Base-by-base conservation (phyloP, 2,329 filamentous ascomycete species). In the Cercospora sp. region DNA sequence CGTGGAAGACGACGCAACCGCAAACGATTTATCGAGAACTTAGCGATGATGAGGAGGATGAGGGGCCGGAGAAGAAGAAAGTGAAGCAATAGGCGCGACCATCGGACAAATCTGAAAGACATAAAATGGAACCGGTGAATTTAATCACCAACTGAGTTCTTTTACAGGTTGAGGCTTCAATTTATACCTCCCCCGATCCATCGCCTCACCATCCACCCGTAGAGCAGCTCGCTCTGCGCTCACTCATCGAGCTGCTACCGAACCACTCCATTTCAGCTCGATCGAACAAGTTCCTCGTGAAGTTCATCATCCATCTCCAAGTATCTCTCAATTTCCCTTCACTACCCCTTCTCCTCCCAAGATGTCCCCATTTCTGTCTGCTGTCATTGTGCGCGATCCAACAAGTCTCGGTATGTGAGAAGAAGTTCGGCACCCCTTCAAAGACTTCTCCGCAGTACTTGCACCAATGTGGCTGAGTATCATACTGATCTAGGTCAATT, bases 1-100 rank as follows among this genome's bases (percentile, higher is more conserved):
- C 94, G 16, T 99, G 93, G 91, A 91, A 91, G 77, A 86, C 90
- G 74, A 98, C 93, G 43, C 94, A 98, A 81, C 95, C 95, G 0
- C 90, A 94, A 73, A 93, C 94, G 28, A 90, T 97, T 72, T 99
- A 96, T 82, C 91, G 91, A 7, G 92, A 97, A 53, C 76, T 95
- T 37, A 96, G 93, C 78, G 92, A 93, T 16, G 94, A 97, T 74
- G 92, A 88, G 45, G 90, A 88, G 63, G 86, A 87, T 6, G 86
- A 84, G 3, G 88, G 87, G n/a, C 87, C 91, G 37, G 91, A 89
- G 81, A 89, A 89, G 79, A 72, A 66, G 51, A 64, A 61, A 12
- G 49, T 45, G 26, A 72, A 70, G 65, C 68, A 72, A 49, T 70
- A 64, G 37, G 6, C n/a, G 30, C 28, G 5, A 21, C 9, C 13